Conservation (phyloP, 371 early-diverging fungal species). For the Mucor circinelloides region DNA sequence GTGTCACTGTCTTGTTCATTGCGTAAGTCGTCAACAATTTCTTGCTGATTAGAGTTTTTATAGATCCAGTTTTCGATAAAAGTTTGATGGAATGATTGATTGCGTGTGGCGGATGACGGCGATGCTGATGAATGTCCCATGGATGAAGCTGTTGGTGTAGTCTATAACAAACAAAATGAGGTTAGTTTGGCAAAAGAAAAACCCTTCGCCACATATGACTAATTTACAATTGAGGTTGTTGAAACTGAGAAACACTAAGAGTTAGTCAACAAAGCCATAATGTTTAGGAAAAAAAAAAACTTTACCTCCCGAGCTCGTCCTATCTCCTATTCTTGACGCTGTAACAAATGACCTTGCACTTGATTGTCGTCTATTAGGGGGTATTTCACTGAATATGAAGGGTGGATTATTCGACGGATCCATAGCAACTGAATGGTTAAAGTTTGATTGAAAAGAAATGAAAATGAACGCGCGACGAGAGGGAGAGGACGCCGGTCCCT, state of each 20-base stretch:
- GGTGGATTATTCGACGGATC: neutral
- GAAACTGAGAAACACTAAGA: neutral
- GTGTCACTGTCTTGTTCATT: neutral
- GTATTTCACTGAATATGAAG: conserved; percentile 1
- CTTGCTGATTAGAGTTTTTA: neutral
- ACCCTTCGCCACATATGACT: neutral
- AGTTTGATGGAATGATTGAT: neutral
- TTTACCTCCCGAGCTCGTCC: conserved; percentile 2
- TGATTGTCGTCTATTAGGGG: neutral
- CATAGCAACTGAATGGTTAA: neutral
- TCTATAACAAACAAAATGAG: neutral
- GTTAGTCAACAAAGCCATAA: neutral
- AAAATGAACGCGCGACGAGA: neutral
- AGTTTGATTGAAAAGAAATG: neutral
- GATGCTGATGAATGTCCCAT: neutral
- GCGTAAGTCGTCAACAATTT: neutral
- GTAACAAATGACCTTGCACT: neutral
- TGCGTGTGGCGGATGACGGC: neutral
- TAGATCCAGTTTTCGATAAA: neutral
- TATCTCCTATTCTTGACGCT: neutral
- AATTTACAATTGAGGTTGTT: neutral
- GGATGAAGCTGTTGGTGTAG: neutral
- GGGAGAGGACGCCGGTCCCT: neutral
- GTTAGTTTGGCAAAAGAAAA: neutral
- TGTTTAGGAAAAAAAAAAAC: neutral